phyloP scores from a whole-genome alignment of 179 eudicot species.

The Nepenthes alata region DNA sequence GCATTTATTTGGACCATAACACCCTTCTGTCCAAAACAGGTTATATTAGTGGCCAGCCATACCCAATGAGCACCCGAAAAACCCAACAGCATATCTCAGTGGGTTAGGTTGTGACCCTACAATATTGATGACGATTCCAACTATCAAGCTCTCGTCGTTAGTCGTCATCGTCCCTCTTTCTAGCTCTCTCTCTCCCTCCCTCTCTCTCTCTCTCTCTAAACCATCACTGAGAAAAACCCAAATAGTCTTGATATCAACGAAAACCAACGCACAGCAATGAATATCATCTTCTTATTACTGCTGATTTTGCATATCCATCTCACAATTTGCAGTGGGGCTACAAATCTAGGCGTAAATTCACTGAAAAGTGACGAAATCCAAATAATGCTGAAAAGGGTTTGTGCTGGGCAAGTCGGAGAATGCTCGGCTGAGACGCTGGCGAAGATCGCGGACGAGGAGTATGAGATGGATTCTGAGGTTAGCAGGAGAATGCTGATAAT shows the following conservation, averaged over 20 bases:
- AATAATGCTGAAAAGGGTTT: slow-evolving; percentile 22
- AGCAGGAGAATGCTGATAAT: slow-evolving; percentile 36
- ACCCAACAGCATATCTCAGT: too few relatives aligned
- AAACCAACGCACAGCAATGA: not conserved
- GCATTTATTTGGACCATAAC: too few relatives aligned
- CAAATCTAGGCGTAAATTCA: slow-evolving; percentile 25
- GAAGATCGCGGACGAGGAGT: slow-evolving; percentile 9
- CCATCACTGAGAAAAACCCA: too few relatives aligned
- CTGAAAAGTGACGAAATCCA: slow-evolving; percentile 21
- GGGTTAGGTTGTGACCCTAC: too few relatives aligned
- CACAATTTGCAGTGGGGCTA: slow-evolving; percentile 29
- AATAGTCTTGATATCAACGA: not conserved
- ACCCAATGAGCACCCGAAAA: too few relatives aligned
- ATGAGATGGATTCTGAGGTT: slow-evolving; percentile 41
- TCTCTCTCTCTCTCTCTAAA: too few relatives aligned
- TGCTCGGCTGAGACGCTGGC: slow-evolving; percentile 5
- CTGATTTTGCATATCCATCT: slow-evolving; percentile 33
- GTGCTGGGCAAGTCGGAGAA: slow-evolving; percentile 23
- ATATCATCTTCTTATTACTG: slow-evolving; percentile 5
- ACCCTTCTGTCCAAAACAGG: too few relatives aligned
- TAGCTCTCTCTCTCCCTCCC: not conserved
- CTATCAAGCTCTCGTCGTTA: too few relatives aligned
- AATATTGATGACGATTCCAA: too few relatives aligned
- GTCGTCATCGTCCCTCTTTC: too few relatives aligned
- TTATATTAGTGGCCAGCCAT: too few relatives aligned